Conservation (phyloP, 495 filamentous ascomycete genomes). For the Penicillium cosmopolitanum region DNA sequence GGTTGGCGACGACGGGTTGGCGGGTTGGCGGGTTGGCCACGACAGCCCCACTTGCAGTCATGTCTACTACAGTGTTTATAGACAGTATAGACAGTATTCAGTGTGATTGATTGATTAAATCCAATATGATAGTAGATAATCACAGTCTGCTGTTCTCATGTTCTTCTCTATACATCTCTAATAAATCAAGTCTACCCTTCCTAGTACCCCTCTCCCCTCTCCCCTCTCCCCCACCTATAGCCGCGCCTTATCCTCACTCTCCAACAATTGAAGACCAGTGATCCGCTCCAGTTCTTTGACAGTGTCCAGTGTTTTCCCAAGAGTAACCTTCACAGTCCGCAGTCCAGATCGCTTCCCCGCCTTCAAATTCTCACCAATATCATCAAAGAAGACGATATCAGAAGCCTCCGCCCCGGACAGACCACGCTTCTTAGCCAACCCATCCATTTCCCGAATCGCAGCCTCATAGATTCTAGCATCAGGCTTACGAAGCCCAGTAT, state of each 20-base stretch:
- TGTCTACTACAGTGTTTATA: too few relatives aligned
- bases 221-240: conserved; percentile 27
- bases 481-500: conserved; percentile 88
- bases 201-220: not conserved
- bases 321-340: conserved; percentile 77
- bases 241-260: conserved; percentile 43
- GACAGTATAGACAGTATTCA: too few relatives aligned
- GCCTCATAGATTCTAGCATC: conserved; percentile 78
- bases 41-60: not conserved
- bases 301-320: conserved; percentile 79
- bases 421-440: conserved; percentile 57
- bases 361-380: conserved; percentile 94
- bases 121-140: not conserved
- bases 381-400: conserved; percentile 89
- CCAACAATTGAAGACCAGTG: conserved; percentile 58
- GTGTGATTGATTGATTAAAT: too few relatives aligned
- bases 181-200: not conserved
- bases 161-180: not conserved
- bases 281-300: conserved; percentile 67
- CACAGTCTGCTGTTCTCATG: not conserved
- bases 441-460: conserved; percentile 66
- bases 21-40: not conserved
- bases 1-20: conserved; percentile 44
- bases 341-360: conserved; percentile 76
- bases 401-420: conserved; percentile 59